Conservation (phyloP, 352 stramenopile genomes). For the Globisporangium uncinulatum region DNA sequence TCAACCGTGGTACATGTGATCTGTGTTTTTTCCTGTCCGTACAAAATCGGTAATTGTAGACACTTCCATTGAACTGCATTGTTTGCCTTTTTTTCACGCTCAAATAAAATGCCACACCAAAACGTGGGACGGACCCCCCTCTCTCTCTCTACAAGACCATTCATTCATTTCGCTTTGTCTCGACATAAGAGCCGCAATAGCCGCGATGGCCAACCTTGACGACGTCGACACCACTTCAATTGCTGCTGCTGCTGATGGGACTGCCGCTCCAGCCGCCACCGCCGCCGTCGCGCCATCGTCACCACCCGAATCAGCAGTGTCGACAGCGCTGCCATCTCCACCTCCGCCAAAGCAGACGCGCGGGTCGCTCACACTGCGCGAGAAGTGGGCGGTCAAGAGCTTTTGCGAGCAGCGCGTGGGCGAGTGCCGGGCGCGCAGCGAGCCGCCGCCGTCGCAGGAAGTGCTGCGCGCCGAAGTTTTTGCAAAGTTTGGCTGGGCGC, state of each 20-base stretch:
- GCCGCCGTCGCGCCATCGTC: background rate
- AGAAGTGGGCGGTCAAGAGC: conserved; percentile 70
- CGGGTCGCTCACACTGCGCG: conserved; percentile 56
- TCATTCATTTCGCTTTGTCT: too few species aligned
- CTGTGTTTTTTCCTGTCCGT: too few species aligned
- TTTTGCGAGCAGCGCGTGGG: conserved; percentile 66
- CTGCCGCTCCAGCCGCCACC: background rate
- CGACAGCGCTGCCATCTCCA: background rate
- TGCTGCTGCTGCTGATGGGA: background rate
- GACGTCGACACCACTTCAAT: too few species aligned
- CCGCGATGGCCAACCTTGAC: background rate
- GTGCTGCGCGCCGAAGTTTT: conserved; percentile 44
- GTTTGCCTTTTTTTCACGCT: too few species aligned
- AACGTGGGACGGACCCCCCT: too few species aligned
- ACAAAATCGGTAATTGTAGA: too few species aligned
- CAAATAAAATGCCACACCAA: too few species aligned
- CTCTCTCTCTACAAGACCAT: too few species aligned
- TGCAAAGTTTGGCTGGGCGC: conserved; percentile 50
- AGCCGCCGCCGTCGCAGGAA: conserved; percentile 58
- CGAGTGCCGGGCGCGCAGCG: conserved; percentile 45
- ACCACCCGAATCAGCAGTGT: too few species aligned
- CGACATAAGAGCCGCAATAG: background rate
- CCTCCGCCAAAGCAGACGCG: conserved; percentile 18
- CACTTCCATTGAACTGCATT: too few species aligned
- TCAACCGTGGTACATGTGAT: too few species aligned